Base-by-base conservation (phyloP, 441 rosid species). In the Jatropha podagrica region DNA sequence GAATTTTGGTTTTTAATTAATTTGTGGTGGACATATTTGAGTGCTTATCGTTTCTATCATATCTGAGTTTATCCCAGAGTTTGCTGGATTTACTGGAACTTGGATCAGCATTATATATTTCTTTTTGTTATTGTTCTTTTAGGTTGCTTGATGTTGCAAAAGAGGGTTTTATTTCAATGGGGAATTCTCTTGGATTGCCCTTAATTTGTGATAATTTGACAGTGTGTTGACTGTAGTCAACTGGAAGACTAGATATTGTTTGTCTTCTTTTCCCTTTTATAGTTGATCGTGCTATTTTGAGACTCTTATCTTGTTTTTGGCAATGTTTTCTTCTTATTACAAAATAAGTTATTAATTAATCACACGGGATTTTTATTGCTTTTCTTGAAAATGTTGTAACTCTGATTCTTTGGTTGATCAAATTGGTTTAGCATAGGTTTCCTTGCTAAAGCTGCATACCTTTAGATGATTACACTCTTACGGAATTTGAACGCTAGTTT, bases 161-260 rank as follows among this genome's bases (percentile, higher is more conserved):
- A 60, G 38, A 27, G 68, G 69, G 18, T 26, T 75, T 20, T 59
- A 32, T 56, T 40, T 75, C 27, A 2, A 17, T 18, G 63, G 48
- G 42, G 66, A 44, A 23, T 67, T 26, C 5, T 59, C 15, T 9
- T 60, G 67, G 71, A 38, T 27, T 56, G 63, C n/a, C 54, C 14
- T 74, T 70, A 32, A 46, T 65, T 32, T 26, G 13, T 13, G 60
- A 9, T 73, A 9, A 59, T 74, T 77, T 80, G 56, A 51, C 69
- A 63, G 20, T 60, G 26, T 41, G 12, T 72, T 72, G 79, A 79
- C 78, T 48, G 62, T 3, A 65, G 78, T 79, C 81, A 74, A 64
- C 48, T 44, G 40, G 27, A 75, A 8, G 64, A 20, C 52, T 20
- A 27, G 7, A 40, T 18, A 44, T 3, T 76, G 27, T 55, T 46